Conservation (phyloP, 306 rosid genomes). For the Cucurbita moschata region DNA sequence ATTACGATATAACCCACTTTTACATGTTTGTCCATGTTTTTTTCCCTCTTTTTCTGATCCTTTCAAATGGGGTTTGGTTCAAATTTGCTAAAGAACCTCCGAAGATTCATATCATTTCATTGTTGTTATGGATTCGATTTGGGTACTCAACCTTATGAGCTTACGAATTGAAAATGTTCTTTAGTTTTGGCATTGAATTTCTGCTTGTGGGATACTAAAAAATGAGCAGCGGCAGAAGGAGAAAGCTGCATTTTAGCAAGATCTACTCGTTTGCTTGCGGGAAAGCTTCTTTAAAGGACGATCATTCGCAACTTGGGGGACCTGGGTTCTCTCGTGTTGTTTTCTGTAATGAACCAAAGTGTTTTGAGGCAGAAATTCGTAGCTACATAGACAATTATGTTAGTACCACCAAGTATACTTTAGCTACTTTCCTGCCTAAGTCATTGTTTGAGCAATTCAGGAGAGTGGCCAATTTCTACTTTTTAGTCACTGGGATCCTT, state of each 20-base stretch:
- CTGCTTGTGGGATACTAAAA: background rate
- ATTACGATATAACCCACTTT: slow-evolving; percentile 5
- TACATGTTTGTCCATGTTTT: background rate
- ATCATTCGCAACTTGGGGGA: slow-evolving; percentile 63
- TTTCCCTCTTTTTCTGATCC: background rate
- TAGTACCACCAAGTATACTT: slow-evolving; percentile 65
- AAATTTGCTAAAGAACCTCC: background rate
- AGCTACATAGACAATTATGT: slow-evolving; percentile 51
- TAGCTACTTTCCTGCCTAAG: slow-evolving; percentile 74
- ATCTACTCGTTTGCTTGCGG: slow-evolving; percentile 70
- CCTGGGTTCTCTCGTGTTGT: slow-evolving; percentile 75
- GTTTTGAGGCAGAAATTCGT: slow-evolving; percentile 33
- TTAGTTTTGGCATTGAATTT: background rate
- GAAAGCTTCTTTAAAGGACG: slow-evolving; percentile 37
- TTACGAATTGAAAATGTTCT: background rate
- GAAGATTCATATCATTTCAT: background rate
- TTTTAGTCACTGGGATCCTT: slow-evolving; percentile 56
- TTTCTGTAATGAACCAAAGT: slow-evolving; percentile 52
- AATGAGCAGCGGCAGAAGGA: slow-evolving; percentile 42
- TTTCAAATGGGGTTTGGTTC: background rate
- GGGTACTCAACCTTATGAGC: slow-evolving; percentile 16
- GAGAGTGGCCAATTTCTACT: slow-evolving; percentile 88
- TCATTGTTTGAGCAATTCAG: slow-evolving; percentile 96
- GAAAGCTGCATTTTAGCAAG: slow-evolving; percentile 61
- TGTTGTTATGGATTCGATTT: background rate